Evolutionary conservation across 305 asterid species (phyloP), one percentile per base, ranked within the genome.

Genomic region (Rubia peregrina): DNA sequence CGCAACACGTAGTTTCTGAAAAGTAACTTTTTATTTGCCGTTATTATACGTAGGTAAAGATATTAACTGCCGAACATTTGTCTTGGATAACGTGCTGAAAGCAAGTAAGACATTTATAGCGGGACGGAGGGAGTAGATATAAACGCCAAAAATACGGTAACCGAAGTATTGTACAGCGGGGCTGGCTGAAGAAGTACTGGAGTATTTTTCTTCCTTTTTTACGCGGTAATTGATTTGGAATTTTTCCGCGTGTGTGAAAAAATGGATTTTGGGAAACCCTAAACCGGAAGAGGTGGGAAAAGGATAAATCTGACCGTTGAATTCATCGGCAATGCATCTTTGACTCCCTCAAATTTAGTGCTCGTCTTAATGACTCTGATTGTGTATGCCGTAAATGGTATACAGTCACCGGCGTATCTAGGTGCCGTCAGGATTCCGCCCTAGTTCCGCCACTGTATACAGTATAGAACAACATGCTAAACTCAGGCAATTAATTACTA

Each of bases 241-340:
- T 61, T 17, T 17, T 62, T 38, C 48, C 67, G n/a, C 3, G 30
- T 36, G 49, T 10, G 68, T 62, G 16, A 30, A 7, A 26, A 8
- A 48, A 24, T 26, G 17, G 56, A 5, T 5, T 24, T 3, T 9
- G 17, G 38, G 9, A 44, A 22, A 24, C 16, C 13, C 16, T 11
- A 6, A 24, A 24, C 21, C 59, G 16, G 10, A 44, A 24, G n/a
- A 21, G 60, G 60, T 17, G 60, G 71, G 11, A 8, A 67, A 13
- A 33, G 65, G 38, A 48, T 3, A 17, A n/a, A 51, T 68, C 63
- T 36, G 63, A 68, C 72, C 72, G 72, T 68, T 68, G 63, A 68
- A 30, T 49, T 51, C 22, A 51, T 30, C 30, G 33, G 14, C 56
- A 10, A 3, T 9, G 24, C 22, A 2, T 19, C n/a, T 41, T 30